Percentiles rank a stretch among this genome's conserved stretches.
Evolutionary conservation across 805 yeast genomes (phyloP).

Genomic region (Ogataea salicorniae): DNA sequence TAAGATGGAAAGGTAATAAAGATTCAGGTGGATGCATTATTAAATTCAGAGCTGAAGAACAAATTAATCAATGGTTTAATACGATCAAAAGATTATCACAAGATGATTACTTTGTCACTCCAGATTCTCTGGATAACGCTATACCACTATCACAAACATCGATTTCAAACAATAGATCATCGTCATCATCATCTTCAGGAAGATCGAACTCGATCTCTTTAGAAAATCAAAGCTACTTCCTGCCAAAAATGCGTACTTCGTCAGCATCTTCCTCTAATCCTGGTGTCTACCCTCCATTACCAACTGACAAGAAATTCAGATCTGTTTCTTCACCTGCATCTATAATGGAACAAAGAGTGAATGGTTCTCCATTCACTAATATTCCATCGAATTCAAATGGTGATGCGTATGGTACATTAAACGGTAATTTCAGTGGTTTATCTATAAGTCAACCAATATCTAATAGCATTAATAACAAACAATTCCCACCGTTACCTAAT

Average conservation of each 20-base stretch:
- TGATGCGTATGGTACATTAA: neutral
- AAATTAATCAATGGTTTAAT: constrained; percentile 73
- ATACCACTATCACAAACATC: constrained; percentile 1
- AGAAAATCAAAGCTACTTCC: constrained; percentile 13
- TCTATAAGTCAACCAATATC: constrained; percentile 11
- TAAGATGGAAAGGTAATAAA: constrained; percentile 79
- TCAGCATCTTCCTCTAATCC: constrained; percentile 18
- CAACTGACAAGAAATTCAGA: constrained; percentile 26
- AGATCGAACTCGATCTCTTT: constrained; percentile 25
- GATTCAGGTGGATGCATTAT: constrained; percentile 85
- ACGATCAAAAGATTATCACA: constrained; percentile 48
- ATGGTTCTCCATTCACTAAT: neutral
- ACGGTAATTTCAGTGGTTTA: constrained; percentile 12
- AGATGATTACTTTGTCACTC: constrained; percentile 16
- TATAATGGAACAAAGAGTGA: constrained; percentile 4
- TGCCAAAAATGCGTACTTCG: constrained; percentile 25
- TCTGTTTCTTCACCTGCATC: constrained; percentile 32
- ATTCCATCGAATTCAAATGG: constrained; percentile 2
- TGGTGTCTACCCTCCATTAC: constrained; percentile 20
- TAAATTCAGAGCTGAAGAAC: constrained; percentile 79
- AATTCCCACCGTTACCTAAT: neutral
- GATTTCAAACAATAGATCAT: neutral
- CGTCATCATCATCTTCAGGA: neutral
- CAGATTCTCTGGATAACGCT: neutral
- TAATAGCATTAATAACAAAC: neutral